Evolutionary conservation across 2,329 filamentous ascomycete species (phyloP).

Genomic region (Claviceps pusilla): DNA sequence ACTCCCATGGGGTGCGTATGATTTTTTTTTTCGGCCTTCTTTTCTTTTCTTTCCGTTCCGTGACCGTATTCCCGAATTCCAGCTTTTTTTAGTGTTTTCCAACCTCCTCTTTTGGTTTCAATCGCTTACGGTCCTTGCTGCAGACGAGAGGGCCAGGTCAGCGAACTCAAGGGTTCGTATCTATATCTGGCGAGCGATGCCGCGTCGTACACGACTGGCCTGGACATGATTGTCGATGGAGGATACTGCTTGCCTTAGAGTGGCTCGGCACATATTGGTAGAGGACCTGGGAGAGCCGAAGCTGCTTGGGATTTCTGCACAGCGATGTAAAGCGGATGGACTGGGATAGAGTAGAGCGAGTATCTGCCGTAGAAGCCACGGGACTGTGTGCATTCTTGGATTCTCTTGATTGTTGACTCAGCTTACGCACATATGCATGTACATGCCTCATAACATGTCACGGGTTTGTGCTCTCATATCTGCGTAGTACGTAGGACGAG

Average conservation of each 20-base stretch:
- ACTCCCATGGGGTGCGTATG: slow-evolving; percentile 54
- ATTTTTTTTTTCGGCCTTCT: slow-evolving; percentile 3
- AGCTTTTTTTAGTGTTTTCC: neutral
- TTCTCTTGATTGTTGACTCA: no score
- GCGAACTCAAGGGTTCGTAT: slow-evolving; percentile 71
- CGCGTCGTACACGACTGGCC: slow-evolving; percentile 65
- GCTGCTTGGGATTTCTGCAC: no score
- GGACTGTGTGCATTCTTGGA: no score
- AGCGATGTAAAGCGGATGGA: neutral
- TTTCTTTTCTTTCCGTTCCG: neutral
- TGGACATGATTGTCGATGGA: slow-evolving; percentile 61
- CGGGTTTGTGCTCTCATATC: no score
- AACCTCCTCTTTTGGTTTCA: no score
- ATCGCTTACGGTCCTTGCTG: neutral
- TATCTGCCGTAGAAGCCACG: no score
- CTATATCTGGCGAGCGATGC: slow-evolving; percentile 71
- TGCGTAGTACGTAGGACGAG: no score
- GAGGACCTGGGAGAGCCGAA: no score
- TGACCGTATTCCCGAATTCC: no score
- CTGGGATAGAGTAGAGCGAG: no score
- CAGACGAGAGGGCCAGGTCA: slow-evolving; percentile 52
- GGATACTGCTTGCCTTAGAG: slow-evolving; percentile 45
- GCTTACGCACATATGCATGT: no score
- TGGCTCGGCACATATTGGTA: neutral
- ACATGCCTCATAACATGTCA: no score